Evolutionary conservation across 2,329 filamentous ascomycete genomes (phyloP), one percentile per base, ranked within the genome.

Genomic region (Colletotrichum endophyticum): DNA sequence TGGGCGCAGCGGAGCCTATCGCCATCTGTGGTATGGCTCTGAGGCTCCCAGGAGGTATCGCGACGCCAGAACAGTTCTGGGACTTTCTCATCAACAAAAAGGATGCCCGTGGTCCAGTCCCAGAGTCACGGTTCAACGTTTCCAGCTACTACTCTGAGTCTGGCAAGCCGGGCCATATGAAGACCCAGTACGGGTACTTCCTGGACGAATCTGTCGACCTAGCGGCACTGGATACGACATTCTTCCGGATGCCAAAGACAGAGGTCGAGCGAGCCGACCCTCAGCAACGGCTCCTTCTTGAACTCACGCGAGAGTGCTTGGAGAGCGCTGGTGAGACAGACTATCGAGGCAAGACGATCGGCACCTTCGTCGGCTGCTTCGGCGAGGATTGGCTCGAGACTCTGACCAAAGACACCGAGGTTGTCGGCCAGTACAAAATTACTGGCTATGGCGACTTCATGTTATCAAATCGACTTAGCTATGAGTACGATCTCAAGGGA

Each of bases 401-500:
- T 13, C 32, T 27, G 8, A 61, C 28, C 84, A 9, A 83, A 84
- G 69, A 78, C 67, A 61, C 6, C 78, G 81, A 63, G 28, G 28
- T 36, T 36, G 56, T 39, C 5, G 39, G 71, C 9, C 57, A 62
- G n/a, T 81, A 84, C 72, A 74, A 73, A 4, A 79, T 59, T 2
- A 66, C 61, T 12, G 70, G 70, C 3, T 36, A 66, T 27, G 80
- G 76, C 3, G 79, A 82, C 44, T 80, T 80, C 66, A 78, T 80
- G 27, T 25, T 84, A 2, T 73, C 82, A 8, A 85, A 85, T 53
- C 78, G 84, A 0, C 70, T 83, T 1, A 81, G 80, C 2, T 83
- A 85, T 30, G 81, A 84, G 59, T 82, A 81, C 30, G 79, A 83
- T 57, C 75, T 86, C 3, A 80, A 71, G 8, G 84, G 84, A 0